Percentiles rank a stretch among this genome's conserved stretches.
These are phyloP conservation scores for Cichorium intybus DNA, from an alignment of 140 eudicot genomes.

Conservation along the genomic window DNA sequence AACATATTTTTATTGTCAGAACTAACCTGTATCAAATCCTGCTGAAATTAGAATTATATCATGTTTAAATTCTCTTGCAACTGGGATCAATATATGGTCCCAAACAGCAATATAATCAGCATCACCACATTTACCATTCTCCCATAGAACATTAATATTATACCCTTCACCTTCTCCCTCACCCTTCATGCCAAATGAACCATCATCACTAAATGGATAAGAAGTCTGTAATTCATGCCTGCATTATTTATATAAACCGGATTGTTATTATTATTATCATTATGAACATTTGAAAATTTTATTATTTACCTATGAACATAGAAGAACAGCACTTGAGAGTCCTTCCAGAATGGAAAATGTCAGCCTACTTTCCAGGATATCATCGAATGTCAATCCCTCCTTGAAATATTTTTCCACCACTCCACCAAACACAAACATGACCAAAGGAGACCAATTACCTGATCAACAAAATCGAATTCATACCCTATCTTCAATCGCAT, in stretches of 20 bases:
- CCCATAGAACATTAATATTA: constrained; percentile 84
- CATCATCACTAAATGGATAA: constrained; percentile 72
- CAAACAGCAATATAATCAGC: constrained; percentile 84
- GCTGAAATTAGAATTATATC: constrained; percentile 73
- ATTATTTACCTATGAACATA: too few species aligned
- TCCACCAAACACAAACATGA: too few species aligned
- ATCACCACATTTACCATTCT: constrained; percentile 64
- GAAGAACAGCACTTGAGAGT: too few species aligned
- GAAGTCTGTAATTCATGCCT: constrained; percentile 65
- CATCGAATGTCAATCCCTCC: too few species aligned
- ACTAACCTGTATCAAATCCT: constrained; percentile 86
- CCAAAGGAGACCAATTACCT: too few species aligned
- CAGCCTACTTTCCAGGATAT: too few species aligned
- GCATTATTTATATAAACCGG: not conserved
- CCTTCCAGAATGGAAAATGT: too few species aligned
- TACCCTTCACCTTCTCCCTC: constrained; percentile 72
- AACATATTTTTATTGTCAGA: not conserved
- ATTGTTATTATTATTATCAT: too few species aligned
- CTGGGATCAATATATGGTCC: constrained; percentile 74
- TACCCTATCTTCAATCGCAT: too few species aligned
- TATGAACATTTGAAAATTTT: too few species aligned
- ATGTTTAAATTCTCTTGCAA: constrained; percentile 73
- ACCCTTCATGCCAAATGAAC: constrained; percentile 61
- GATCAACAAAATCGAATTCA: too few species aligned
- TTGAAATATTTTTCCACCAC: too few species aligned